These are phyloP conservation scores for Magnolia kwangsiensis DNA, from an alignment of 164 flowering plant species.

Conservation along the genomic window DNA sequence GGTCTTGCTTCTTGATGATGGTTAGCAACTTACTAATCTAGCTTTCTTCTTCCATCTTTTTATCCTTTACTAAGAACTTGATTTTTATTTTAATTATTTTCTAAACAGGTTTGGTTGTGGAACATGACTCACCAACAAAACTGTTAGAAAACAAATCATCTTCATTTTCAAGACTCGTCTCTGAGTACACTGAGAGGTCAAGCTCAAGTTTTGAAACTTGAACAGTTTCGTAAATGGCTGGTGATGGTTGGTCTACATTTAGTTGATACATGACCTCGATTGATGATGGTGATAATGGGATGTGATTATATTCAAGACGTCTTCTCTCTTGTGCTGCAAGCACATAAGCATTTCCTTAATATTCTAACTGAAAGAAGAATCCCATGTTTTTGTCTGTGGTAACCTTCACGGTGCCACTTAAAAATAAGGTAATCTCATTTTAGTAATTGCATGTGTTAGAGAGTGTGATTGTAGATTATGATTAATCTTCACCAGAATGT, in stretches of 20 bases:
- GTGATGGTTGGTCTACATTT: background rate
- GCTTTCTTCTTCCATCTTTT: background rate
- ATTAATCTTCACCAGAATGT: too few species aligned
- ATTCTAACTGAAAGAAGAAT: too few species aligned
- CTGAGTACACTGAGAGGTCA: constrained; percentile 59
- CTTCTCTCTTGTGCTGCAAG: too few species aligned
- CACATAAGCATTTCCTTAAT: too few species aligned
- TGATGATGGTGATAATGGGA: background rate
- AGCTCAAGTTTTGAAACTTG: constrained; percentile 27
- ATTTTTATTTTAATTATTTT: background rate
- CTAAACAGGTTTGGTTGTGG: constrained; percentile 52
- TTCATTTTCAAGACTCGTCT: constrained; percentile 63
- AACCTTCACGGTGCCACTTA: too few species aligned
- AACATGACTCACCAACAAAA: constrained; percentile 53
- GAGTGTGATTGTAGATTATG: too few species aligned
- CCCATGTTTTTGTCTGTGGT: too few species aligned
- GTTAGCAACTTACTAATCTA: constrained; percentile 26
- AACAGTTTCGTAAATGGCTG: background rate
- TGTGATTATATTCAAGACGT: too few species aligned
- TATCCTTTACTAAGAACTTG: background rate
- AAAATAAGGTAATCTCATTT: too few species aligned
- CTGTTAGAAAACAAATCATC: constrained; percentile 62
- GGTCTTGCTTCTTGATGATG: constrained; percentile 65
- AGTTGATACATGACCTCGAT: background rate
- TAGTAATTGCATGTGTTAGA: too few species aligned